These are phyloP conservation scores for Silene coronaria DNA, from an alignment of 179 eudicot genomes.

Conservation along the genomic window DNA sequence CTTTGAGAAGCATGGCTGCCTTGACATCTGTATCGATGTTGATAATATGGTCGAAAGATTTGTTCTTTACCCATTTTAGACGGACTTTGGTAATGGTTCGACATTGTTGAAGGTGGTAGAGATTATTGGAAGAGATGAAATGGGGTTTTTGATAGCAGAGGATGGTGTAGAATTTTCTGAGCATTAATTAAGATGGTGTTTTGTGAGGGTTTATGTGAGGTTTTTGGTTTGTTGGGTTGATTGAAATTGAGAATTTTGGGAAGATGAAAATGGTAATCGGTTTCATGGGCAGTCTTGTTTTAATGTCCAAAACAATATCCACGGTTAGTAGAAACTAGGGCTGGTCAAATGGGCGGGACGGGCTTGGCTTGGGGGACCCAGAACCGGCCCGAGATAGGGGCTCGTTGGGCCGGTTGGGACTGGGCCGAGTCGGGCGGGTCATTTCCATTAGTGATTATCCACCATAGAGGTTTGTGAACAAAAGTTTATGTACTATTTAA, in stretches of 20 bases:
- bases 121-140: background rate
- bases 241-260: too few species aligned
- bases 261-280: too few species aligned
- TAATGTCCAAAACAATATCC: too few species aligned
- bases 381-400: slow-evolving; percentile 3
- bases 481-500: too few species aligned
- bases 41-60: slow-evolving; percentile 61
- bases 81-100: slow-evolving; percentile 65
- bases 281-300: too few species aligned
- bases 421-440: slow-evolving; percentile 18
- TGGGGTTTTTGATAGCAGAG: background rate
- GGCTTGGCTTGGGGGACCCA: too few species aligned
- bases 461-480: too few species aligned
- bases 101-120: slow-evolving; percentile 23
- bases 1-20: slow-evolving; percentile 76
- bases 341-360: background rate
- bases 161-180: background rate
- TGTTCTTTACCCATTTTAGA: slow-evolving; percentile 84
- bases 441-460: too few species aligned
- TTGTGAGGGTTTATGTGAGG: background rate
- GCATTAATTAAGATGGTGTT: slow-evolving; percentile 2
- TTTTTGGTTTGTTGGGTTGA: too few species aligned
- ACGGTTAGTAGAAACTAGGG: too few species aligned
- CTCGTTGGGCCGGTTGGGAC: too few species aligned
- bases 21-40: slow-evolving; percentile 75